These are phyloP conservation scores for Trichophyton verrucosum DNA, from an alignment of 2,329 filamentous ascomycete species.

Conservation along the genomic window DNA sequence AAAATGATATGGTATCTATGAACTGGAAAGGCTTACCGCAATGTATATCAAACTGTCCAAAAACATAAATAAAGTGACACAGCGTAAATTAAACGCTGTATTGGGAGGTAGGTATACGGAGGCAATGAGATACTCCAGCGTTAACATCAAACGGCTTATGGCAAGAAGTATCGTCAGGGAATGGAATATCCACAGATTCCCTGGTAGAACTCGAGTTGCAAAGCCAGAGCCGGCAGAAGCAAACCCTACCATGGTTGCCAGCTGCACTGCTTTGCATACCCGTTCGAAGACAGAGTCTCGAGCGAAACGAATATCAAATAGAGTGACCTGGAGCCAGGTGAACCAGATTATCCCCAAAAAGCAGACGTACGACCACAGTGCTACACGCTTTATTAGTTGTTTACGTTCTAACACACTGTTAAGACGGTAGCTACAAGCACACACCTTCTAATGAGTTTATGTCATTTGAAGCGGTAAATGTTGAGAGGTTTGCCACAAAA, in stretches of 20 bases:
- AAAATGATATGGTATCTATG: background rate
- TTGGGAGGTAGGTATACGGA: slow-evolving; percentile 14
- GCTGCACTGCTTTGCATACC: slow-evolving; percentile 45
- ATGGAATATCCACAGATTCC: slow-evolving; percentile 35
- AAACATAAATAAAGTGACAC: background rate
- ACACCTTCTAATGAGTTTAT: slow-evolving; percentile 38
- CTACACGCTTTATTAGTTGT: slow-evolving; percentile 14
- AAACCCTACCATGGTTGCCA: slow-evolving; percentile 54
- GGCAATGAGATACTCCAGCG: slow-evolving; percentile 41
- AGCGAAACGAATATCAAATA: slow-evolving; percentile 55
- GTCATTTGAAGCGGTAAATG: slow-evolving; percentile 46
- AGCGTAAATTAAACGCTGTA: background rate
- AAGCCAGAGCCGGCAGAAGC: slow-evolving; percentile 45
- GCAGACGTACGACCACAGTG: slow-evolving; percentile 37
- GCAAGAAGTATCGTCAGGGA: slow-evolving; percentile 35
- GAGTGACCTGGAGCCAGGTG: slow-evolving; percentile 52
- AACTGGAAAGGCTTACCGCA: background rate
- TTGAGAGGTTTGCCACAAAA: slow-evolving; percentile 53
- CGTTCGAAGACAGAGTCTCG: slow-evolving; percentile 54
- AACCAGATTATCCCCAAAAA: slow-evolving; percentile 52
- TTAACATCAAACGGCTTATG: slow-evolving; percentile 42
- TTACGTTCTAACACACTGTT: background rate
- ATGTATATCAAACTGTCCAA: background rate
- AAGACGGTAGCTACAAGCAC: slow-evolving; percentile 1
- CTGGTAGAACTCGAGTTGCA: slow-evolving; percentile 21